A percentile compares a stretch with the other conserved stretches of the same genome.
phyloP scores from a whole-genome alignment of 106 monocot species.

The Ottelia alismoides region DNA sequence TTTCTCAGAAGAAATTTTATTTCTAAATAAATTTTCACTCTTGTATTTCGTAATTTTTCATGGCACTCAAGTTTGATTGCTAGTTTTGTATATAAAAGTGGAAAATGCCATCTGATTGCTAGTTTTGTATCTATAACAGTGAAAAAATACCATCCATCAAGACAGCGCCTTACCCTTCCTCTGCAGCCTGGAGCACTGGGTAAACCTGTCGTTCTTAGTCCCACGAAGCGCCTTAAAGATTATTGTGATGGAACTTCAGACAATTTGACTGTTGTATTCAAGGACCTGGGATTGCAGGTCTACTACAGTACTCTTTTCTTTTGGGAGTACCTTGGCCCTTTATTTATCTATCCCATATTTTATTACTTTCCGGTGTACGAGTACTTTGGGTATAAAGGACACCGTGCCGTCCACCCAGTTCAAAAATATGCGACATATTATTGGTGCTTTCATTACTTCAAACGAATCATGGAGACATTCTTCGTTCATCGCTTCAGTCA shows the following conservation, averaged over 20 bases:
- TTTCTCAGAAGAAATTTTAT: too few relatives aligned
- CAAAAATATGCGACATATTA: too few relatives aligned
- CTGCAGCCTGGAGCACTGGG: conserved; percentile 27
- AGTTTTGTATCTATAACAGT: too few relatives aligned
- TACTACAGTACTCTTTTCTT: too few relatives aligned
- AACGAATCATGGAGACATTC: conserved; percentile 87
- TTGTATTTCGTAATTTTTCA: too few relatives aligned
- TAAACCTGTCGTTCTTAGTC: too few relatives aligned
- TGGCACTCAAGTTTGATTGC: too few relatives aligned
- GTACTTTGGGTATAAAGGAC: conserved; percentile 51
- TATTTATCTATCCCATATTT: conserved; percentile 22
- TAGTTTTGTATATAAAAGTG: too few relatives aligned
- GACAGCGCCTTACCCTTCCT: conserved; percentile 80
- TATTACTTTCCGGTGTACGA: conserved; percentile 80
- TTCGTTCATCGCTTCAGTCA: conserved; percentile 88
- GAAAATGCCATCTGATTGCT: too few relatives aligned
- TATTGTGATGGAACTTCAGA: conserved; percentile 43
- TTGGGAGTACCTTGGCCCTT: conserved; percentile 2
- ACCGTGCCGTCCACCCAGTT: conserved; percentile 39
- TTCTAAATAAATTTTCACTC: too few relatives aligned
- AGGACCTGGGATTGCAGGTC: conserved; percentile 88
- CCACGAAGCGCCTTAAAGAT: conserved; percentile 29
- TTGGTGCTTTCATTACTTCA: too few relatives aligned
- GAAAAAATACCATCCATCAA: conserved; percentile 63
- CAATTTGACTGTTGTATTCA: conserved; percentile 54